Base-by-base conservation (phyloP, 1,139 yeast species). In the Geotrichum cucujoidarum region DNA sequence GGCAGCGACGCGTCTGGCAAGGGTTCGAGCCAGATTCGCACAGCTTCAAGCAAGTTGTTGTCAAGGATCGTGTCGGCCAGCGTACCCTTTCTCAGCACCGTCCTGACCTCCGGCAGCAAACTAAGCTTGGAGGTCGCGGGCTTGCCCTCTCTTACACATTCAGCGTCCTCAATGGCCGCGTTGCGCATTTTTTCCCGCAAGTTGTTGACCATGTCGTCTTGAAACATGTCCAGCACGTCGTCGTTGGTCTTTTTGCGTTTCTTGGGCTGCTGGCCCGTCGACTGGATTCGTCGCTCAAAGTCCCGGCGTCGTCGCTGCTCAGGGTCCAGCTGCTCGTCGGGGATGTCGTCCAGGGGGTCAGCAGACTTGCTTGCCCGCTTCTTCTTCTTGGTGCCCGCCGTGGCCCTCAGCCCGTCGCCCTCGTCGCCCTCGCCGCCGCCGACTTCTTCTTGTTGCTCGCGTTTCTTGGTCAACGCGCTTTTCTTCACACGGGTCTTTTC, bases 1-100 rank as follows among this genome's bases (percentile, higher is more conserved):
- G 99, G 99, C 70, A 94, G 75, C 6, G 97, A 88, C 40, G 95
- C 95, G 72, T 94, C 98, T 1, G 98, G 98, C 58, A 94, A 75
- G 37, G 99, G 99, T 66, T 94, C 99, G 52, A 94, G 75, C 99
- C 99, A 94, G 64, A 88, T 82, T 59, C 97, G 77, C 34, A 94
- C 92, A 44, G 96, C 94, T 61, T 92, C 97, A 56, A 94, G 74
- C 60, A 94, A 70, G 66, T 94, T 94, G 66, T 92, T 94, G 70
- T 94, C 99, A 60, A 94, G 75, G 49, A 94, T 87, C 14, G 96
- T 85, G 61, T 90, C 96, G 30, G 96, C 67, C 60, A 89, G 73
- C 64, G 83, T 87, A 2, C 90, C 89, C 69, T 89, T 84, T 35
- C 88, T 75, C 59, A 94, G 71, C 5, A 87, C 81, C 53, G 78